Conservation (phyloP, 2,329 filamentous ascomycete genomes). For the Sordariomycetes sp. region DNA sequence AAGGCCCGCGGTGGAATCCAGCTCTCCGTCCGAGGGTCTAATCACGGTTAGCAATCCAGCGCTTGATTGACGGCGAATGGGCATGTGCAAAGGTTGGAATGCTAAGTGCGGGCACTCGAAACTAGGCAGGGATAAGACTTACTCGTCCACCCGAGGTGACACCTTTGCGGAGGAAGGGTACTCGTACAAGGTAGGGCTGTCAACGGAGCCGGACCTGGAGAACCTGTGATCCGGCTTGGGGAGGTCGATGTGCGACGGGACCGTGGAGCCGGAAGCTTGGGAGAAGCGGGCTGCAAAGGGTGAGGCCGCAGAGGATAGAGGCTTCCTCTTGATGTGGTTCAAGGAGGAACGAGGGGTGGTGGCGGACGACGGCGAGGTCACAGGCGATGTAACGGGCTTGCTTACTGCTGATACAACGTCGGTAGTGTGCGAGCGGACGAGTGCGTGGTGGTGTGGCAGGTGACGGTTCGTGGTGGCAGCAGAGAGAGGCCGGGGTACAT, state of each 20-base stretch:
- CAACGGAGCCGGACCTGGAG: slow-evolving; percentile 44
- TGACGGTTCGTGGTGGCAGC: slow-evolving; percentile 6
- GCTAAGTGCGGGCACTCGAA: not conserved
- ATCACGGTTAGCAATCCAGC: slow-evolving; percentile 18
- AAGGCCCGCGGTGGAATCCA: too few relatives aligned
- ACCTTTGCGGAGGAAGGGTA: slow-evolving; percentile 26
- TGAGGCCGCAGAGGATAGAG: slow-evolving; percentile 46
- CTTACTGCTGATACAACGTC: slow-evolving; percentile 2
- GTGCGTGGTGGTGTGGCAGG: slow-evolving; percentile 3
- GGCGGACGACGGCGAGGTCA: slow-evolving; percentile 5
- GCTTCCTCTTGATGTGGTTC: slow-evolving; percentile 47
- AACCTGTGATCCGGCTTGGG: slow-evolving; percentile 43
- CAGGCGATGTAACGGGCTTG: not conserved
- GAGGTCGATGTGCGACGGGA: slow-evolving; percentile 26
- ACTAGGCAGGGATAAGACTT: slow-evolving; percentile 4
- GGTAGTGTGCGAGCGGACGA: slow-evolving; percentile 1
- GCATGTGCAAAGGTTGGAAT: slow-evolving; percentile 7
- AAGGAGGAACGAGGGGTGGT: slow-evolving; percentile 10
- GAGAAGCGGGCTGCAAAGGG: slow-evolving; percentile 31
- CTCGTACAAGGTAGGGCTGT: slow-evolving; percentile 55
- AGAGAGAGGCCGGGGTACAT: slow-evolving; percentile 11
- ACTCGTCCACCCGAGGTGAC: slow-evolving; percentile 5
- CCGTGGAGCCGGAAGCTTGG: slow-evolving; percentile 8
- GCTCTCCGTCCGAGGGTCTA: slow-evolving; percentile 15
- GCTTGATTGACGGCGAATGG: not conserved